phyloP scores from a whole-genome alignment of 2,329 filamentous ascomycete genomes.

The Pyrenochaeta sp. region DNA sequence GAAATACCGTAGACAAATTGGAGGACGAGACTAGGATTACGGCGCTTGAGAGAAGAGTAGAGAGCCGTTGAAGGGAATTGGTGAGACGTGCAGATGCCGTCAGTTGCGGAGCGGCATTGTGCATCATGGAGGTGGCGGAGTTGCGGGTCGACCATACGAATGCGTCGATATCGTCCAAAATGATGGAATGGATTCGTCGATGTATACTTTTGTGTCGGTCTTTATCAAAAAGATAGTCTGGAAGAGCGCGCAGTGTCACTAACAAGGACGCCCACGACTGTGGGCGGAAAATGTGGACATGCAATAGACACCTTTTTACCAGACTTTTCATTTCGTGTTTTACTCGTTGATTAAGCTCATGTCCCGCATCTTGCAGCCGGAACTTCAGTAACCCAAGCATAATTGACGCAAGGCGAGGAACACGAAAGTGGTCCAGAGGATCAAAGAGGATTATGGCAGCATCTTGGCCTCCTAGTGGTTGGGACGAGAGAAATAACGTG shows the following conservation, averaged over 20 bases:
- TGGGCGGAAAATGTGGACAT: constrained; percentile 68
- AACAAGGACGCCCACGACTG: constrained; percentile 61
- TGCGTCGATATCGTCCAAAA: constrained; percentile 64
- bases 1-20: constrained; percentile 10
- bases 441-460: constrained; percentile 63
- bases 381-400: constrained; percentile 33
- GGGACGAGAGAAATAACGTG: constrained; percentile 11
- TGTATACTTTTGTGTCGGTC: constrained; percentile 58
- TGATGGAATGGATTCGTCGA: constrained; percentile 58
- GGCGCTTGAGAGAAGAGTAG: constrained; percentile 17
- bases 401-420: constrained; percentile 55
- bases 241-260: constrained; percentile 57
- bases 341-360: neutral
- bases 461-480: constrained; percentile 53
- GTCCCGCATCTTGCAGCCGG: neutral
- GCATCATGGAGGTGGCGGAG: neutral
- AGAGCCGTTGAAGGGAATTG: constrained; percentile 11
- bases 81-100: constrained; percentile 28
- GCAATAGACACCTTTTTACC: constrained; percentile 55
- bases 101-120: constrained; percentile 11
- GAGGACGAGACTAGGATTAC: constrained; percentile 25
- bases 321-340: constrained; percentile 29
- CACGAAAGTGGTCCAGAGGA: constrained; percentile 63
- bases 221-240: constrained; percentile 61
- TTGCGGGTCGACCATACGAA: constrained; percentile 50